phyloP scores from a whole-genome alignment of 352 stramenopile genomes.

The Pilasporangium apinafurcum region DNA sequence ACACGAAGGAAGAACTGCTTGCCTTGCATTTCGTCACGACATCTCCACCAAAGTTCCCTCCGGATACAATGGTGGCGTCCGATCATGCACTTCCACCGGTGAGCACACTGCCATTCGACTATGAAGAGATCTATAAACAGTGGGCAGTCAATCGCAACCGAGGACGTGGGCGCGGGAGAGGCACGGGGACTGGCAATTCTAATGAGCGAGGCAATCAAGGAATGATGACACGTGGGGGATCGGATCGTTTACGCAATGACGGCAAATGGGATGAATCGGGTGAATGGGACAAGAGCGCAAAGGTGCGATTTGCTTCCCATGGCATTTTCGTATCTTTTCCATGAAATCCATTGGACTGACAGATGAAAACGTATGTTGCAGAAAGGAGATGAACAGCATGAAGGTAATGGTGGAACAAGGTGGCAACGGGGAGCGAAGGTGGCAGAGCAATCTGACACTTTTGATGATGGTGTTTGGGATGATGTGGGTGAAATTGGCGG shows the following conservation, averaged over 20 bases:
- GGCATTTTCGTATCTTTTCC: too few relatives aligned
- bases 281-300: slow-evolving; percentile 33
- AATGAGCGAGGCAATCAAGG: slow-evolving; percentile 11
- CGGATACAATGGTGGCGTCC: slow-evolving; percentile 60
- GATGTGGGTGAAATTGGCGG: slow-evolving; percentile 46
- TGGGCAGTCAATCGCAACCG: slow-evolving; percentile 79
- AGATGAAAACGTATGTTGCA: neutral
- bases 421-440: slow-evolving; percentile 54
- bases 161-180: slow-evolving; percentile 62
- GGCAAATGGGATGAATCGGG: slow-evolving; percentile 43
- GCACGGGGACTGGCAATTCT: slow-evolving; percentile 17
- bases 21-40: slow-evolving; percentile 58
- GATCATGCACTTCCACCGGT: slow-evolving; percentile 66
- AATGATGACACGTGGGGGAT: slow-evolving; percentile 15
- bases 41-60: slow-evolving; percentile 39
- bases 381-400: slow-evolving; percentile 16
- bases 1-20: slow-evolving; percentile 75
- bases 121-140: slow-evolving; percentile 86
- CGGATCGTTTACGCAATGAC: slow-evolving; percentile 39
- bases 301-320: slow-evolving; percentile 13
- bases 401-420: slow-evolving; percentile 33
- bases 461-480: slow-evolving; percentile 69
- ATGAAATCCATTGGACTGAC: neutral
- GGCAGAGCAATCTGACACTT: slow-evolving; percentile 17
- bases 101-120: slow-evolving; percentile 73